Conservation (phyloP, 2,329 filamentous ascomycete genomes). For the Pseudogymnoascus sp. region DNA sequence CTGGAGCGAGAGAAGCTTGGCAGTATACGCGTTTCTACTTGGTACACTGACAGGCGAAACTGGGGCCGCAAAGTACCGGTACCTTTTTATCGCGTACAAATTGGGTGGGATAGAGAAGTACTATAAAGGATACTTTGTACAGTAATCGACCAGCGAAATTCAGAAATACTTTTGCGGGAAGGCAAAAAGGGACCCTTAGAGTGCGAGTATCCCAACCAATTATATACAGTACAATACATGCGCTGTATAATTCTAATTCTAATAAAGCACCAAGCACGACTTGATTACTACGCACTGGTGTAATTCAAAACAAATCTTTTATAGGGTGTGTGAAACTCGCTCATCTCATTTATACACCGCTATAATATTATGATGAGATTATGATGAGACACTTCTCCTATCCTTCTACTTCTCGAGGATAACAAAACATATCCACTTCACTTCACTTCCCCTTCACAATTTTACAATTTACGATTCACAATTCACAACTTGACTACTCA, state of each 20-base stretch:
- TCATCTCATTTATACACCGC: neutral
- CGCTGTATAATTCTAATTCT: neutral
- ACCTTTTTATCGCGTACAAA: neutral
- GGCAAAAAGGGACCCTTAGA: neutral
- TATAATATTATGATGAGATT: conserved; percentile 6
- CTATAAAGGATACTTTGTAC: neutral
- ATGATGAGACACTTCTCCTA: conserved; percentile 5
- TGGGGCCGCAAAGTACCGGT: neutral
- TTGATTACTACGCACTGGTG: neutral
- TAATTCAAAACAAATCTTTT: neutral
- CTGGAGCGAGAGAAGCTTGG: conserved; percentile 3
- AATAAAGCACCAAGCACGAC: neutral
- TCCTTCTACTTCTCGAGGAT: neutral
- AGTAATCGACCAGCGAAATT: neutral
- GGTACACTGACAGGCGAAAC: neutral
- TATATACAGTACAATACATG: neutral
- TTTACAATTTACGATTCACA: conserved; percentile 3
- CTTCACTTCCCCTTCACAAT: neutral
- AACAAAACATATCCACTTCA: neutral
- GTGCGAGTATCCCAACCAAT: conserved; percentile 2
- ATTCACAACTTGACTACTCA: neutral
- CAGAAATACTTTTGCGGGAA: neutral
- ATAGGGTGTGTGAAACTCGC: neutral
- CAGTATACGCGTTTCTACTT: neutral
- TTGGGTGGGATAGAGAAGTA: neutral